Conservation (phyloP, 257 asterid species). For the Lithospermum erythrorhizon region DNA sequence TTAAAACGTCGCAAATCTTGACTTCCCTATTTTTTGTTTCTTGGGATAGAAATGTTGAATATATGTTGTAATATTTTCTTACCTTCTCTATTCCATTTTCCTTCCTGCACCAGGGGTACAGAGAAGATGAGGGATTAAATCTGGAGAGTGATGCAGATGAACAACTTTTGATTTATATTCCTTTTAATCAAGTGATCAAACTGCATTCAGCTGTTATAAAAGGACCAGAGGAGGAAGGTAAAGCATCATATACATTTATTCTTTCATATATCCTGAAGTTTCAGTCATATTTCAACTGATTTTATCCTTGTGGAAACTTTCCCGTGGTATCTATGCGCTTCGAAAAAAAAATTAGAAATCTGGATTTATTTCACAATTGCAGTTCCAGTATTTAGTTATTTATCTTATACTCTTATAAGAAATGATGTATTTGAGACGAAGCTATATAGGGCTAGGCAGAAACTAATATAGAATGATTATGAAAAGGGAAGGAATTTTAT, state of each 20-base stretch:
- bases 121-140: constrained; percentile 85
- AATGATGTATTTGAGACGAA: too few relatives aligned
- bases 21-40: not conserved
- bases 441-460: too few relatives aligned
- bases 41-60: not conserved
- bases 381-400: too few relatives aligned
- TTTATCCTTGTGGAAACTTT: not conserved
- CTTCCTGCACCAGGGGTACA: constrained; percentile 54
- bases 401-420: too few relatives aligned
- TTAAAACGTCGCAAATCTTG: too few relatives aligned
- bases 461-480: too few relatives aligned
- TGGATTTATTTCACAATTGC: too few relatives aligned
- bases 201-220: constrained; percentile 57
- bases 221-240: constrained; percentile 96
- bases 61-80: not conserved
- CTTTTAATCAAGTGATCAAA: constrained; percentile 79
- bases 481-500: too few relatives aligned
- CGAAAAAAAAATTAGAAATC: too few relatives aligned
- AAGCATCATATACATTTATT: not conserved
- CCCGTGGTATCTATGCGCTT: not conserved
- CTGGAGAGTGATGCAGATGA: constrained; percentile 97
- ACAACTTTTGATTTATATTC: constrained; percentile 77
- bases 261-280: not conserved
- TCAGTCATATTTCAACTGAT: not conserved
- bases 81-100: constrained; percentile 4